A percentile compares a stretch with the other conserved stretches of the same genome.
These are phyloP conservation scores for Golubevia pallescens DNA, from an alignment of 1,284 basidiomycete genomes.

Conservation along the genomic window DNA sequence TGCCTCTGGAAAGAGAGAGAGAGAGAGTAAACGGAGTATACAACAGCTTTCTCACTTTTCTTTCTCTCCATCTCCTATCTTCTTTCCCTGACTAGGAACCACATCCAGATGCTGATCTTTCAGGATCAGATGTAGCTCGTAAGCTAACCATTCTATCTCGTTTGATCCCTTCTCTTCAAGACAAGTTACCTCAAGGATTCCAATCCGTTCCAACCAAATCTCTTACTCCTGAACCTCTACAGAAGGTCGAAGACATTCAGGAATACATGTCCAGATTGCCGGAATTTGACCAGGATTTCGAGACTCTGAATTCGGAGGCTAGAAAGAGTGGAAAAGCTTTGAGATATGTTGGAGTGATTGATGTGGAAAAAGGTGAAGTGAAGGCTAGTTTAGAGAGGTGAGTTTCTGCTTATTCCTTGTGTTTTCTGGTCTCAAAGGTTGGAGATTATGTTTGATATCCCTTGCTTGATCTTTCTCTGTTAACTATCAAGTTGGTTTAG, in stretches of 20 bases:
- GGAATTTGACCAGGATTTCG: constrained; percentile 83
- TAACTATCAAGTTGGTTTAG: background rate
- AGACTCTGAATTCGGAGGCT: constrained; percentile 77
- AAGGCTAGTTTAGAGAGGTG: constrained; percentile 87
- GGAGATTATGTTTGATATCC: too few species aligned
- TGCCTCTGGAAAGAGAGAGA: too few species aligned
- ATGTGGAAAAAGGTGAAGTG: constrained; percentile 76
- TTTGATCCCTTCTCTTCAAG: constrained; percentile 40
- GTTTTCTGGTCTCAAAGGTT: background rate
- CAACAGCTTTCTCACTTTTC: too few species aligned
- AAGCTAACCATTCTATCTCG: constrained; percentile 95
- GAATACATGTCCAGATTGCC: constrained; percentile 82
- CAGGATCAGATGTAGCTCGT: constrained; percentile 93
- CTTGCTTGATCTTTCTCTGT: too few species aligned
- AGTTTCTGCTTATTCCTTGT: constrained; percentile 32
- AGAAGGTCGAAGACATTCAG: constrained; percentile 71
- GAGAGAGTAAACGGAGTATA: too few species aligned
- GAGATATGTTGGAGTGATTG: constrained; percentile 92
- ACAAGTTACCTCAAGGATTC: constrained; percentile 74
- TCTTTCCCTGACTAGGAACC: constrained; percentile 72
- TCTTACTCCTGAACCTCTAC: constrained; percentile 80
- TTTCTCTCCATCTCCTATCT: background rate
- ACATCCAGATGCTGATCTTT: constrained; percentile 93
- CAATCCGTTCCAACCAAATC: constrained; percentile 81
- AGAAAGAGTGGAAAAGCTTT: constrained; percentile 80